Conservation (phyloP, 129 eudicot species). For the Pulicaria dysenterica region DNA sequence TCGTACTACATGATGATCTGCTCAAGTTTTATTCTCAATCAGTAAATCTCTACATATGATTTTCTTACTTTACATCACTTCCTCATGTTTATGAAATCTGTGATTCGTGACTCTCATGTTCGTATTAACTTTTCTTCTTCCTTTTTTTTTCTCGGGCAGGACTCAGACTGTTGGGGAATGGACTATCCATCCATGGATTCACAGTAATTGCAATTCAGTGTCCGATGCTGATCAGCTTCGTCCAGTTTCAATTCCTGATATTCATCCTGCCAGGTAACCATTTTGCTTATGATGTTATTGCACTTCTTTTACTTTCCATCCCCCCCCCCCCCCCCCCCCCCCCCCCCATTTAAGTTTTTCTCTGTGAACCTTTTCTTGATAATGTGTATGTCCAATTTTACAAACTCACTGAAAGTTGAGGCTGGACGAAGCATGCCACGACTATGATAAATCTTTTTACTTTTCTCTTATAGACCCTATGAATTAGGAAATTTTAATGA, state of each 20-base stretch:
- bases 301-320: no score
- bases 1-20: conserved; percentile 99
- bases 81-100: conserved; percentile 1
- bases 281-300: neutral
- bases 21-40: conserved; percentile 90
- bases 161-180: conserved; percentile 68
- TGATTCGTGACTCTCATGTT: conserved; percentile 17
- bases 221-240: conserved; percentile 92
- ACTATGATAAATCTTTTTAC: no score
- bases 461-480: no score
- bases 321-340: no score
- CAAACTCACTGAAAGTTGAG: no score
- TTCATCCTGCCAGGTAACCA: conserved; percentile 90
- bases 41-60: conserved; percentile 42
- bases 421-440: no score
- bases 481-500: no score
- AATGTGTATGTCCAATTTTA: no score
- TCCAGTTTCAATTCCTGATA: conserved; percentile 82
- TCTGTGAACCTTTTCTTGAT: no score
- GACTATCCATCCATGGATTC: conserved; percentile 96
- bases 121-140: conserved; percentile 8
- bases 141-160: conserved; percentile 37
- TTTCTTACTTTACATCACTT: neutral
- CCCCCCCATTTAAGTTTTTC: no score
- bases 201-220: conserved; percentile 89